Evolutionary conservation across 805 yeast species (phyloP), one percentile per base, ranked within the genome.

Genomic region (Kregervanrija delftensis): DNA sequence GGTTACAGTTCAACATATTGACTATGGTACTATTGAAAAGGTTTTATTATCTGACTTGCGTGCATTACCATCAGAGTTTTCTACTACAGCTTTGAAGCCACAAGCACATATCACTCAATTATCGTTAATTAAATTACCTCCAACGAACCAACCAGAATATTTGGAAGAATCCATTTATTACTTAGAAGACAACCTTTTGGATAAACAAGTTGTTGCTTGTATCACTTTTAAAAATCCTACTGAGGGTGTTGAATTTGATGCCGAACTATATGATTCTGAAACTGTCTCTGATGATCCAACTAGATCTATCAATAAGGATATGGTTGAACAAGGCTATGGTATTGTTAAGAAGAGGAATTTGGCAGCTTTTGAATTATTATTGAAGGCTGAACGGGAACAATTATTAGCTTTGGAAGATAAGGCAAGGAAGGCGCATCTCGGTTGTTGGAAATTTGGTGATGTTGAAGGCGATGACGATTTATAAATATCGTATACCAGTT

Each of bases 391-490:
- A 43, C 67, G 65, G 39, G 66, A 66, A 31, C 65, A 59, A 8
- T 60, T 80, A 43, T 45, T 66, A 40, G 61, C 57, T 31, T 66
- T 69, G 3, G 83, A 83, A 60, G 47, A 53, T 14, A 54, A 51
- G 6, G 88, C 88, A 30, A 76, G 71, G 57, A 43, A 61, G 13
- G 61, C 55, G 31, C 80, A 77, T 48, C 55, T 64, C 15, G 89
- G 89, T 4, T 81, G 86, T 58, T 83, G 90, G 90, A 79, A 80
- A 62, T 79, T 76, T 53, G 90, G 90, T 41, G 88, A 83, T 57
- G 74, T 84, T 33, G 74, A 81, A 34, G 78, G 70, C 44, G 83
- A 77, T 45, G 83, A 78, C 8, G 56, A 58, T 3, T 50, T 47
- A 16, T 50, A 43, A 41, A 1, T 32, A 31, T 11, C 10, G 8